Base-by-base conservation (phyloP, 164 flowering plant genomes). In the Paratinospora sagittata region DNA sequence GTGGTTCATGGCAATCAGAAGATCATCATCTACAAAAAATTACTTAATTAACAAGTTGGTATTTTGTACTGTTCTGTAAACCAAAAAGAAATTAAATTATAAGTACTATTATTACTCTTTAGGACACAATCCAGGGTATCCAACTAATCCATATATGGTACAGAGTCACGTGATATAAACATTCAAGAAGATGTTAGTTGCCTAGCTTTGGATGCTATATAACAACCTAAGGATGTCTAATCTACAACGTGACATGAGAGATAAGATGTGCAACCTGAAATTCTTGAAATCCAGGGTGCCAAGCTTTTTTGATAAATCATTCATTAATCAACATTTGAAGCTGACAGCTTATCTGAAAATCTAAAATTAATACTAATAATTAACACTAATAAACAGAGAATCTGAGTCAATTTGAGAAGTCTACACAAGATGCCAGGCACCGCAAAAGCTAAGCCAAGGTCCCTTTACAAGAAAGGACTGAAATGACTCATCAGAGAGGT, bases 241-340 rank as follows among this genome's bases (percentile, higher is more conserved):
- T 19, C 24, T 55, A 9, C 61, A 55, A 55, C 9, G 17, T 55
- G 61, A 55, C 61, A 55, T 19, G 61, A 47, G 34, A 55, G 61
- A 55, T 55, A 55, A 55, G 61, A 55, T 55, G 61, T 55, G 61
- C 61, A 55, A 21, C 19, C 61, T 55, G 61, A 55, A 55, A 55
- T 17, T 55, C 24, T 55, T 19, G 24, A 3, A 55, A 19, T n/a
- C 23, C 10, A 55, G 61, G 8, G 11, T 19, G 24, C 61, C 24
- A 55, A 55, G 61, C 19, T 55, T 55, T 55, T 43, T 9, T n/a
- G n/a, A 55, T 55, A 55, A 43, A 55, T 55, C 26, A 55, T 55
- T n/a, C 61, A 55, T 55, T 55, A 55, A 55, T 55, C 14, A 12
- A 43, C 61, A n/a, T n/a, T n/a, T n/a, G 61, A 55, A 3, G 61